These are phyloP conservation scores for Exsudoporus frostii DNA, from an alignment of 768 basidiomycete species.

Conservation along the genomic window DNA sequence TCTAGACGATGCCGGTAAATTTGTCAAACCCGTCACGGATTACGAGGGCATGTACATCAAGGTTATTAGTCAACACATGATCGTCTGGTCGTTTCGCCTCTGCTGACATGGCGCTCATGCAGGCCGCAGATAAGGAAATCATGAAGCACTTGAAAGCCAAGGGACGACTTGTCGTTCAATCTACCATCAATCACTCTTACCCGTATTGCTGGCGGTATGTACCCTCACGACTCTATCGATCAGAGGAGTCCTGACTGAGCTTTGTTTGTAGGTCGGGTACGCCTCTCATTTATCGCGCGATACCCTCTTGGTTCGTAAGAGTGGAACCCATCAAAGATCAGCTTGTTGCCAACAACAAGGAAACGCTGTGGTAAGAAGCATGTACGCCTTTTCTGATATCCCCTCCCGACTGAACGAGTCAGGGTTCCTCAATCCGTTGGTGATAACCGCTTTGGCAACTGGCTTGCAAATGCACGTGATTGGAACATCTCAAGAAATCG, in stretches of 20 bases:
- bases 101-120: not conserved
- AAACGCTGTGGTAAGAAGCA: constrained; percentile 73
- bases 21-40: constrained; percentile 87
- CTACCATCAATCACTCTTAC: constrained; percentile 85
- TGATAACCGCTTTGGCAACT: constrained; percentile 92
- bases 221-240: not conserved
- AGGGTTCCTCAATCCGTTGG: constrained; percentile 93
- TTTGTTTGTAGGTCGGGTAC: constrained; percentile 70
- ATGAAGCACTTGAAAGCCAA: constrained; percentile 86
- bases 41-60: constrained; percentile 89
- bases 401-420: constrained; percentile 3
- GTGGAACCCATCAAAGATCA: constrained; percentile 83
- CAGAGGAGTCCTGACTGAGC: not conserved
- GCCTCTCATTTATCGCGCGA: constrained; percentile 92
- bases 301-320: constrained; percentile 94
- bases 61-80: constrained; percentile 43
- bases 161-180: constrained; percentile 84
- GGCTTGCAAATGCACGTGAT: constrained; percentile 97
- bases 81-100: not conserved
- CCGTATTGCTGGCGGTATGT: constrained; percentile 94
- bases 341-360: constrained; percentile 85
- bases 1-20: constrained; percentile 84
- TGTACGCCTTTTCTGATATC: not conserved
- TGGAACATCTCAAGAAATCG: constrained; percentile 99
- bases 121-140: constrained; percentile 94